Conservation (phyloP, 1,139 yeast species). For the Yamadazyma mexicana region DNA sequence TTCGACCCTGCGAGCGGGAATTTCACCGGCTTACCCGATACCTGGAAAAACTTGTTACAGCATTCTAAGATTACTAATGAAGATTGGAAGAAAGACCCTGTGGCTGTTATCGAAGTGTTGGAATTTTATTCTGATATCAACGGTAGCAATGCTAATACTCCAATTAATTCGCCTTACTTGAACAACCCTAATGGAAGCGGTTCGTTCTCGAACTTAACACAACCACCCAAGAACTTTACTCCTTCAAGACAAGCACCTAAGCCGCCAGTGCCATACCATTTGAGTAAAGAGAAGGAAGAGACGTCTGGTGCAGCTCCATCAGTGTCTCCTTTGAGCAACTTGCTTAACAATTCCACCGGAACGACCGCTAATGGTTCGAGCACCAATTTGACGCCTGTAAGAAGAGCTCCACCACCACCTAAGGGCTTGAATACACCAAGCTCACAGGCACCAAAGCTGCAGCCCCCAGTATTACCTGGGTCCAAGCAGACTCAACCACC, state of each 20-base stretch:
- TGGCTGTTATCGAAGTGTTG: slow-evolving; percentile 87
- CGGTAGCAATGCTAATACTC: slow-evolving; percentile 32
- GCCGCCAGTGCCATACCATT: slow-evolving; percentile 45
- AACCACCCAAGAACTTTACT: slow-evolving; percentile 22
- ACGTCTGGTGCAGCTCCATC: slow-evolving; percentile 11
- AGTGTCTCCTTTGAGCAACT: slow-evolving; percentile 36
- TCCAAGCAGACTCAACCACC: slow-evolving; percentile 1
- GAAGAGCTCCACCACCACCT: slow-evolving; percentile 58
- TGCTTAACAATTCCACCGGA: slow-evolving; percentile 26
- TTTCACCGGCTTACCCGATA: slow-evolving; percentile 76
- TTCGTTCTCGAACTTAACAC: slow-evolving; percentile 15
- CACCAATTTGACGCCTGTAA: slow-evolving; percentile 42
- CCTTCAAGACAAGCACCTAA: slow-evolving; percentile 47
- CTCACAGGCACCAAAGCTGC: slow-evolving; percentile 27
- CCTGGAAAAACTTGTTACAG: slow-evolving; percentile 73
- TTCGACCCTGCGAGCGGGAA: slow-evolving; percentile 72
- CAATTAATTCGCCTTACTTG: slow-evolving; percentile 24
- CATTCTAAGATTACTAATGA: slow-evolving; percentile 80
- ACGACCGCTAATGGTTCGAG: slow-evolving; percentile 3
- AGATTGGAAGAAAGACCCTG: slow-evolving; percentile 82
- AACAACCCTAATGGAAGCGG: slow-evolving; percentile 6
- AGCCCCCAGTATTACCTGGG: slow-evolving; percentile 33
- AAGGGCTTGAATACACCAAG: slow-evolving; percentile 10
- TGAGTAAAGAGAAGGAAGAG: slow-evolving; percentile 14
- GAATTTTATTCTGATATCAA: slow-evolving; percentile 70